Evolutionary conservation across 345 rosid genomes (phyloP), one percentile per base, ranked within the genome.

Genomic region (Erucastrum elatum): DNA sequence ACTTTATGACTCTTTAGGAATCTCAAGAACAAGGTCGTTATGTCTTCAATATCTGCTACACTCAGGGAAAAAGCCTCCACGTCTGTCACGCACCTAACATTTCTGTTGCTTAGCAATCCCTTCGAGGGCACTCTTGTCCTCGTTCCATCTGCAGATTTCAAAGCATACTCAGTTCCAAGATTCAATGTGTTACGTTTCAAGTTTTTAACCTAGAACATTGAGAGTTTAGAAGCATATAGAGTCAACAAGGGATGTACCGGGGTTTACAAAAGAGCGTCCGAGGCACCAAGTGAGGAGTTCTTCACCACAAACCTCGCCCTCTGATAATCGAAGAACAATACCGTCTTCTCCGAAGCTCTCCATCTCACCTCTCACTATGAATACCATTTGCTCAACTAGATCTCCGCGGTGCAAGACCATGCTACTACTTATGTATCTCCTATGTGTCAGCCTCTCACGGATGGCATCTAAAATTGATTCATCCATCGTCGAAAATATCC

Each of bases 221-320:
- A 34, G 37, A 6, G 6, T 4, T 4, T 34, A 34, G 4, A 0
- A 44, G 51, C 51, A 44, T 5, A 44, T 44, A 44, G 51, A 44
- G n/a, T 44, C 51, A 39, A 39, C 12, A 79, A 73, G 68, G 12
- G 66, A 16, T 49, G 68, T 83, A 90, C 97, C 97, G 69, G 77
- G 86, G 81, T 75, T 78, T 15, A 85, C 82, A 4, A 90, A 86
- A 84, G 88, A 88, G 84, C 87, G 90, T 78, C 86, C 97, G 10
- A 91, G 96, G 78, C 90, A 89, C 97, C 94, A 91, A 8, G 91
- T 83, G 68, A 94, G 90, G 13, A 94, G 98, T 77, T 94, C 98
- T 82, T 94, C 98, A 6, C 97, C 97, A 15, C 91, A 89, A 35
- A 85, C 90, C 74, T 87, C 90, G 9, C 98, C 98, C 77, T 88